Evolutionary conservation across 2,329 filamentous ascomycete species (phyloP).

Genomic region (Trichoderma sp.): DNA sequence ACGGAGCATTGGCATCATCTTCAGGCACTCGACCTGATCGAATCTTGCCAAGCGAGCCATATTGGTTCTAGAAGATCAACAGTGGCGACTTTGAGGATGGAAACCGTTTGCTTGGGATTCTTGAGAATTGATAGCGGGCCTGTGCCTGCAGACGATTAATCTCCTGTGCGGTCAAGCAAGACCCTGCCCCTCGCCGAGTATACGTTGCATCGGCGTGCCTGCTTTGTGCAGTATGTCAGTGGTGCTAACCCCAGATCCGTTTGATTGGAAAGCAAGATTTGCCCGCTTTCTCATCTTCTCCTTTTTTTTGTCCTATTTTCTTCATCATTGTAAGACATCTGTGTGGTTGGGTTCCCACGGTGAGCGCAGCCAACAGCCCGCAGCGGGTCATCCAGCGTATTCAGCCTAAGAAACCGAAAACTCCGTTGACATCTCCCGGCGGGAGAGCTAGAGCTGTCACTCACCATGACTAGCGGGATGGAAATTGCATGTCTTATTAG

Average conservation of each 20-base stretch:
- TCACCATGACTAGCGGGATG: background rate
- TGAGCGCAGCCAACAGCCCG: conserved; percentile 12
- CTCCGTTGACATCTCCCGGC: conserved; percentile 2
- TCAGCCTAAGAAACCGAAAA: conserved; percentile 5
- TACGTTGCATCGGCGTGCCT: background rate
- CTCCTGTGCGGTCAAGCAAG: background rate
- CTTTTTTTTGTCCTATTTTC: background rate
- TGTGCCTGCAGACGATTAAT: conserved; percentile 1
- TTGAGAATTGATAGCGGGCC: background rate
- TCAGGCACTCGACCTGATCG: background rate
- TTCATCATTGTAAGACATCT: background rate
- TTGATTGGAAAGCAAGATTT: background rate
- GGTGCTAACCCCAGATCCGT: background rate
- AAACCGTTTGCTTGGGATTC: background rate
- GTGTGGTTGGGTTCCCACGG: background rate
- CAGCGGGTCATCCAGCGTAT: background rate
- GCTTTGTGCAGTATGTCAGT: background rate
- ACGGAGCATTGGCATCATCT: background rate
- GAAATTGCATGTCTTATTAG: conserved; percentile 4
- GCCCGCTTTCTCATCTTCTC: background rate
- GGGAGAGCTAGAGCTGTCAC: background rate
- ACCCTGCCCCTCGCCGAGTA: background rate
- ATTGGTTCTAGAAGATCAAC: background rate
- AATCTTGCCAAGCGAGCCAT: conserved; percentile 3
- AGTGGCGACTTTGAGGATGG: background rate